Base-by-base conservation (phyloP, 2,329 filamentous ascomycete species). In the Neospermospora avenae region DNA sequence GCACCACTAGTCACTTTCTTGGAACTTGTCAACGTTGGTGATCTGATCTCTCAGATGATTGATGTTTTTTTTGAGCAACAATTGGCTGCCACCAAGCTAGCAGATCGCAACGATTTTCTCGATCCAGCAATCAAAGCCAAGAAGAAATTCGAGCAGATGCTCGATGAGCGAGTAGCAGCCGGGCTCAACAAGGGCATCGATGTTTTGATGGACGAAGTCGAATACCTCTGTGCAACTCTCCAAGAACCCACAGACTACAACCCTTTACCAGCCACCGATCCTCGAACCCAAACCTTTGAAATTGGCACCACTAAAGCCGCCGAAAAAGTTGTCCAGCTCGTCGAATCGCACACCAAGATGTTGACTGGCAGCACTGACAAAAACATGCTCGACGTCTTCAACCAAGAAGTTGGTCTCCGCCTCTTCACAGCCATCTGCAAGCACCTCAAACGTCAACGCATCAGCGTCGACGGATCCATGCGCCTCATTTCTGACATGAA, bases 51-150 rank as follows among this genome's bases (percentile, higher is more conserved):
- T 61, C 95, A 99, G 74, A 99, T 99, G 95, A 86, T 99, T 60
- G 95, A 99, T 72, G 92, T 99, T 35, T 99, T 99, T 73, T 99
- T 96, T 76, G 90, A 96, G 72, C 95, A 98, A 76, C 95, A 99
- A 76, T 83, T 99, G 28, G 86, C 92, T 5, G 84, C 85, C 0
- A 84, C 89, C 14, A 90, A 90, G 69, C 86, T 99, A 56, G 89
- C 89, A 1, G 93, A 98, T 72, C 87, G 90, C 45, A 96, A 96
- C 72, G 95, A 99, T 76, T 99, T 99, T 70, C 80, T 99, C 51
- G 91, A 96, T 71, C 89, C 92, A 20, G 91, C 93, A 0, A 89
- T 90, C 34, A 88, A 97, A 68, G 93, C 95, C 65, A 99, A 99
- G 84, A 98, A 97, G 78, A 92, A 91, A 66, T 99, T 98, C 70